Evolutionary conservation across 306 rosid genomes (phyloP), one percentile per base, ranked within the genome.

Genomic region (Vigna hirtella): DNA sequence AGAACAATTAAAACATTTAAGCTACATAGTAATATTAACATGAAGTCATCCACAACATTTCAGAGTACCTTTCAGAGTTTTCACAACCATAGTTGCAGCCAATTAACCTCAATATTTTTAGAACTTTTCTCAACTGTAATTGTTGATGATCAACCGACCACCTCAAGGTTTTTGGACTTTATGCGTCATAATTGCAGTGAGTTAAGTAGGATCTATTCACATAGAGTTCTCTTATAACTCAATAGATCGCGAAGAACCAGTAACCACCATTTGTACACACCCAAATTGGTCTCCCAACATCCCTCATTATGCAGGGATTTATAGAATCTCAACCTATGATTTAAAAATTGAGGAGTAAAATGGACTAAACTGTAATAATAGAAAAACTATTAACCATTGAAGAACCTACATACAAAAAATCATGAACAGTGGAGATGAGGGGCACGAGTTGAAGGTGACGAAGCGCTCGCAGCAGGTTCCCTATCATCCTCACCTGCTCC

Each of bases 331-430:
- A 62, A 71, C 71, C 78, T 61, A 61, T 64, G 48, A 67, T 28
- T 43, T 65, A 40, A 34, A 72, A 9, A 80, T 26, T 17, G 16
- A 53, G 4, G 1, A 5, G 30, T 2, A 43, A 14, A 67, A 72
- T 42, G 7, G 26, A 26, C 20, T 9, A 30, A 38, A 57, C 13
- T n/a, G 20, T 2, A 47, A 13, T 11, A 47, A 47, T 47, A 47
- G 5, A 12, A 47, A 4, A 47, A 47, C n/a, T 12, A 16, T 12
- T n/a, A 16, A 1, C 9, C 2, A 17, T 24, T 51, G 38, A 18
- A 48, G 15, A 14, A 86, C 89, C 85, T 80, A 58, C 76, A 77
- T 57, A 7, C 84, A 77, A 70, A 78, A 77, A 55, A 20, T 86
- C 71, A 14, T 83, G 82, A 26, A 81, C 80, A 24, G 83, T 20